phyloP scores from a whole-genome alignment of 2,329 filamentous ascomycete genomes.

The Hymenoscyphus repandus region DNA sequence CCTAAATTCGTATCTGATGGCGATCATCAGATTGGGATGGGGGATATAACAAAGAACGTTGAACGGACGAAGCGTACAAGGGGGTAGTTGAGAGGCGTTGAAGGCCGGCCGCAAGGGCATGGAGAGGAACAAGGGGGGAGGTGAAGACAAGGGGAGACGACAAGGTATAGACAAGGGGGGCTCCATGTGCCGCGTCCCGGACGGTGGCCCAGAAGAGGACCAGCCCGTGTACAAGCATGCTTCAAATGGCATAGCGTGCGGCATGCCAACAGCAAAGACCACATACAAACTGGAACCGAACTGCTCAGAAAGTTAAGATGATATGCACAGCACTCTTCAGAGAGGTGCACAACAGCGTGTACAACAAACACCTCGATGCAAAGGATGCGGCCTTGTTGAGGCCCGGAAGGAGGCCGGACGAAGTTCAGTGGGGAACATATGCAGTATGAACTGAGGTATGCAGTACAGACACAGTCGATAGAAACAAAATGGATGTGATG shows the following conservation, averaged over 20 bases:
- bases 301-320: background rate
- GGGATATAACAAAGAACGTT: conserved; percentile 28
- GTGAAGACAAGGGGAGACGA: background rate
- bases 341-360: background rate
- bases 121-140: background rate
- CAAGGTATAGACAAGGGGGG: conserved; percentile 14
- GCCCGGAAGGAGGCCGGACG: background rate
- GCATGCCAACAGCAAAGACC: background rate
- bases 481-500: too few relatives aligned
- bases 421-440: conserved; percentile 1
- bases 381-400: background rate
- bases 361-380: background rate
- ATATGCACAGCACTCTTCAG: background rate
- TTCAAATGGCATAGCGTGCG: conserved; percentile 16
- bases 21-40: conserved; percentile 21
- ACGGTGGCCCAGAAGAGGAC: conserved; percentile 18
- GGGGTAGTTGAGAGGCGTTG: conserved; percentile 5
- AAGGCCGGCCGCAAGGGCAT: conserved; percentile 3
- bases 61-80: conserved; percentile 12
- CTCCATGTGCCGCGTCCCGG: conserved; percentile 22
- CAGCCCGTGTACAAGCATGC: conserved; percentile 20
- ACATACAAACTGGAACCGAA: background rate
- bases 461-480: background rate
- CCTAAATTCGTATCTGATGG: conserved; percentile 28
- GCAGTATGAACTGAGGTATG: background rate